A percentile compares a stretch with the other conserved stretches of the same genome.
Evolutionary conservation across 345 rosid genomes (phyloP).

Genomic region (Heritiera littoralis): DNA sequence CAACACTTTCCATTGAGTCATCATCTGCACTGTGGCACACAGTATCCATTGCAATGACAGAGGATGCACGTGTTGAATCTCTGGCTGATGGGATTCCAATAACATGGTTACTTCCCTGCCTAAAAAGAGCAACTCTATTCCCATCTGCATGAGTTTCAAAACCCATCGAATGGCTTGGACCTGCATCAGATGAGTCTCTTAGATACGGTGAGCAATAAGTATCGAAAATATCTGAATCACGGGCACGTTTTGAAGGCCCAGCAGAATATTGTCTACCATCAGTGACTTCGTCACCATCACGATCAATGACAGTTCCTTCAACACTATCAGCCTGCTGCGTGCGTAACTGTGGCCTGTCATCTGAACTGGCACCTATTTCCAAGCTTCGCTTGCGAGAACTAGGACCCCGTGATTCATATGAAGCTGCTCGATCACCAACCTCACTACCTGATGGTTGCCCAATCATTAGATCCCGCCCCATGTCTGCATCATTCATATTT

Average conservation of each 20-base stretch:
- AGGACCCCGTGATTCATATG: conserved; percentile 94
- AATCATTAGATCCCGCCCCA: conserved; percentile 79
- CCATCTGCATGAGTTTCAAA: conserved; percentile 68
- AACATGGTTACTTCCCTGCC: conserved; percentile 63
- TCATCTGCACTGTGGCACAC: conserved; percentile 68
- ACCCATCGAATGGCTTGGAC: conserved; percentile 84
- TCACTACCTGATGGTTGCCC: conserved; percentile 98
- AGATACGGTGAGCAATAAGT: conserved; percentile 59
- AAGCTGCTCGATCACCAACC: conserved; percentile 98
- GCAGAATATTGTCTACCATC: conserved; percentile 75
- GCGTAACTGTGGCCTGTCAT: conserved; percentile 65
- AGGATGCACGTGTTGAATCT: conserved; percentile 91
- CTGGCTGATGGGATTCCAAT: conserved; percentile 59
- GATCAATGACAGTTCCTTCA: conserved; percentile 85
- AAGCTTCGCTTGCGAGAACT: conserved; percentile 91
- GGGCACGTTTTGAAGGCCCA: conserved; percentile 88
- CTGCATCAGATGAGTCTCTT: conserved; percentile 80
- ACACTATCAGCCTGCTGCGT: conserved; percentile 89
- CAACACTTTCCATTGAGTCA: conserved; percentile 99
- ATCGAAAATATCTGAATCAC: conserved; percentile 71
- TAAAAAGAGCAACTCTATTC: conserved; percentile 56
- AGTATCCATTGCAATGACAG: conserved; percentile 99
- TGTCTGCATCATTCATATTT: conserved; percentile 59
- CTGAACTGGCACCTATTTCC: conserved; percentile 95
- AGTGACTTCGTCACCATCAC: conserved; percentile 91